Evolutionary conservation across 306 rosid genomes (phyloP).

Genomic region (Clitoria ternatea): DNA sequence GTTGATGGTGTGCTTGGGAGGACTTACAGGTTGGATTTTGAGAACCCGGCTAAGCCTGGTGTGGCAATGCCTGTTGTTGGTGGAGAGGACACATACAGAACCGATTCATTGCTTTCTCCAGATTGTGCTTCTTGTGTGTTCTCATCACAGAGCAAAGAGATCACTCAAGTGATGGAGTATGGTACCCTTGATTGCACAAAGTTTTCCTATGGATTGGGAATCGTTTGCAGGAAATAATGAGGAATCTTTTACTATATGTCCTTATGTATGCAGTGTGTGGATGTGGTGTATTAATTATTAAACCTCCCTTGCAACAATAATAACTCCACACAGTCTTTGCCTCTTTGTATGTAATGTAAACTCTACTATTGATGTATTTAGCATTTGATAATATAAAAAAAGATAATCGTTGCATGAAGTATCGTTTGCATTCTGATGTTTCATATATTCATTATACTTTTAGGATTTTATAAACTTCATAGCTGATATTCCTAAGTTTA

Average conservation of each 20-base stretch:
- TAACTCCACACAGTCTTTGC: too few relatives aligned
- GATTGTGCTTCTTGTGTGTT: conserved; percentile 34
- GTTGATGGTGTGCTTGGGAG: conserved; percentile 49
- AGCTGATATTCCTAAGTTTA: too few relatives aligned
- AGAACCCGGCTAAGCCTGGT: conserved; percentile 40
- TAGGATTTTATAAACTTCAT: too few relatives aligned
- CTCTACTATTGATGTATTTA: too few relatives aligned
- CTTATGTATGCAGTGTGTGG: not conserved
- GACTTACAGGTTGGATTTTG: conserved; percentile 39
- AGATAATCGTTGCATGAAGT: too few relatives aligned
- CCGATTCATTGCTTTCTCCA: conserved; percentile 31
- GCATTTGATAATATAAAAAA: too few relatives aligned
- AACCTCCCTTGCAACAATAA: too few relatives aligned
- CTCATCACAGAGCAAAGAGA: conserved; percentile 20
- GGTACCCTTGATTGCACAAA: conserved; percentile 45
- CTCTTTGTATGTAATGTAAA: too few relatives aligned
- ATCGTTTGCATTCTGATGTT: too few relatives aligned
- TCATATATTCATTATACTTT: too few relatives aligned
- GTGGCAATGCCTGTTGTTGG: conserved; percentile 51
- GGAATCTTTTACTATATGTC: not conserved
- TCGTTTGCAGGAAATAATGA: conserved; percentile 45
- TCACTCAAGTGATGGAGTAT: not conserved
- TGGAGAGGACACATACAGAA: conserved; percentile 42
- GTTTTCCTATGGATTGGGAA: conserved; percentile 32
- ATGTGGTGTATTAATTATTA: too few relatives aligned